Evolutionary conservation across 2,329 filamentous ascomycete species (phyloP).

Genomic region (Thermomyces lanuginosus): DNA sequence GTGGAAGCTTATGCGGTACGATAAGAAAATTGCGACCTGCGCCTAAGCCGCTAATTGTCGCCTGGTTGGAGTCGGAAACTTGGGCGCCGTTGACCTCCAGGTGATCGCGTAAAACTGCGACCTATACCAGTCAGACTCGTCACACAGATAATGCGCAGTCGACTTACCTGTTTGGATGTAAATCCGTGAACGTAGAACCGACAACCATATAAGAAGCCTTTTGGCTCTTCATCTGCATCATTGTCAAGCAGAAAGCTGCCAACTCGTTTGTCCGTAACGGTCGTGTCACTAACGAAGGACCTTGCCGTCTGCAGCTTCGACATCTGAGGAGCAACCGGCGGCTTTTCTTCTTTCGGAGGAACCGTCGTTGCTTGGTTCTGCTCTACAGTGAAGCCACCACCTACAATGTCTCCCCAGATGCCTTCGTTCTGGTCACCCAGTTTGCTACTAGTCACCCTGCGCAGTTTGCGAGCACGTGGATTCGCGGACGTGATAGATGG

Average conservation of each 20-base stretch:
- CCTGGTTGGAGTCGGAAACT: too few species aligned
- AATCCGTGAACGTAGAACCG: constrained; percentile 48
- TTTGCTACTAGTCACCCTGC: constrained; percentile 74
- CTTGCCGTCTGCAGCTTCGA: too few species aligned
- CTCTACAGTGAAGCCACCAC: constrained; percentile 21
- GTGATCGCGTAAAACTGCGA: constrained; percentile 23
- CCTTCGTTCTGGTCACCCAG: constrained; percentile 62
- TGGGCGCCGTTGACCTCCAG: constrained; percentile 26
- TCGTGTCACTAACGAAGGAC: constrained; percentile 24
- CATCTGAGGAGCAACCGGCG: constrained; percentile 16
- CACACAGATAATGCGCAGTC: constrained; percentile 10
- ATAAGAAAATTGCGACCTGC: too few species aligned
- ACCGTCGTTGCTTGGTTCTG: constrained; percentile 12
- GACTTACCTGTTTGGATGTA: constrained; percentile 33
- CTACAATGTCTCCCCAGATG: constrained; percentile 83
- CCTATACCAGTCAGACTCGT: constrained; percentile 12
- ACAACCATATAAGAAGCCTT: constrained; percentile 38
- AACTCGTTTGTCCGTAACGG: constrained; percentile 3
- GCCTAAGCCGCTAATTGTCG: too few species aligned
- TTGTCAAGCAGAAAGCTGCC: constrained; percentile 1
- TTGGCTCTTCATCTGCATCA: constrained; percentile 14
- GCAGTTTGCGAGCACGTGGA: constrained; percentile 59
- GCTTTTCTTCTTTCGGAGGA: constrained; percentile 7
- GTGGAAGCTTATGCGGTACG: constrained; percentile 22
- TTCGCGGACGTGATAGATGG: constrained; percentile 33